Conservation (phyloP, 2,329 filamentous ascomycete species). For the Neonectria ditissima region DNA sequence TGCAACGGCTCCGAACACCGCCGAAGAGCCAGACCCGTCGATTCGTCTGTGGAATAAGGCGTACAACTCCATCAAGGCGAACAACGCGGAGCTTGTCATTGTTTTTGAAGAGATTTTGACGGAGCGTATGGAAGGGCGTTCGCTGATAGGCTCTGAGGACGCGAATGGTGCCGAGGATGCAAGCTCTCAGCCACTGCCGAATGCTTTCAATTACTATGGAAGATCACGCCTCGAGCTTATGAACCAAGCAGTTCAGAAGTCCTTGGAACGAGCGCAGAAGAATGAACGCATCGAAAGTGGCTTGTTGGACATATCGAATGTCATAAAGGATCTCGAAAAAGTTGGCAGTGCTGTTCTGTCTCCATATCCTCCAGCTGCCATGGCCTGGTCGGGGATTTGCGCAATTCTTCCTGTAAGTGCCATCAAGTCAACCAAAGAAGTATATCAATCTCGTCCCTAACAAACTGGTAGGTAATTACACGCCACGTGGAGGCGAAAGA, state of each 20-base stretch:
- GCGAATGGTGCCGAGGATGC: neutral
- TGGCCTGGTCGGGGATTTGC: constrained; percentile 9
- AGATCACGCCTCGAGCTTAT: neutral
- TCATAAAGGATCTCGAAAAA: neutral
- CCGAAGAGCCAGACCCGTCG: neutral
- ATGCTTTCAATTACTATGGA: constrained; percentile 1
- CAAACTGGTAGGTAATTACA: neutral
- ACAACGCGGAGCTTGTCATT: neutral
- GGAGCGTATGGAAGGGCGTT: neutral
- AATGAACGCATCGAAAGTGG: neutral
- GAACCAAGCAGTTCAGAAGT: constrained; percentile 5
- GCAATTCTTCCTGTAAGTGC: neutral
- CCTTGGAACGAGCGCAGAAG: neutral
- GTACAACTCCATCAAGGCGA: neutral
- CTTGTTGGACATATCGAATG: neutral
- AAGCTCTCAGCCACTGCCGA: neutral
- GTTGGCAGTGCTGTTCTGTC: constrained; percentile 1
- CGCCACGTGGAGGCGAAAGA: neutral
- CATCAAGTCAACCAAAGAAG: neutral
- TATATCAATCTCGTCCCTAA: neutral
- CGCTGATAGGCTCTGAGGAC: neutral
- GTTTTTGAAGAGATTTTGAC: neutral
- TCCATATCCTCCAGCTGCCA: constrained; percentile 1
- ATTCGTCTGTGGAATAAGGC: neutral
- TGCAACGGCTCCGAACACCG: neutral